Evolutionary conservation across 2,329 filamentous ascomycete genomes (phyloP).

Genomic region (Aspergillus aculeatus): DNA sequence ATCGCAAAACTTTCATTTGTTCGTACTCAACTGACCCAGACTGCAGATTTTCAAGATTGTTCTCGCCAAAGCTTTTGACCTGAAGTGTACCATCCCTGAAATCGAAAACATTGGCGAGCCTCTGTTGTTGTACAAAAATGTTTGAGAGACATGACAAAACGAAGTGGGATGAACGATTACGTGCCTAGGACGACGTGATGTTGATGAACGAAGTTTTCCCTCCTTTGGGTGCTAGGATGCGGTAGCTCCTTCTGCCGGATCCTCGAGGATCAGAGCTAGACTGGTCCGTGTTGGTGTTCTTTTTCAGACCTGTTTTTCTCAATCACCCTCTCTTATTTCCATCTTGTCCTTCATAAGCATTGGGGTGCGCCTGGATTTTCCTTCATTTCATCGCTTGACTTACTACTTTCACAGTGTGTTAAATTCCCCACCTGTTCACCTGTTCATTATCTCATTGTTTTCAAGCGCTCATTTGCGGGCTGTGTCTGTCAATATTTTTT

Average conservation of each 20-base stretch:
- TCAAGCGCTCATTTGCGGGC: conserved; percentile 7
- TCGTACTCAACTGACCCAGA: conserved; percentile 25
- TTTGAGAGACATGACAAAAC: conserved; percentile 20
- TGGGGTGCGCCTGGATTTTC: conserved; percentile 23
- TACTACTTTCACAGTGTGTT: conserved; percentile 13
- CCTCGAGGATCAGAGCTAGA: conserved; percentile 3
- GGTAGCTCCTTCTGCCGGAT: conserved; percentile 6
- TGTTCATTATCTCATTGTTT: conserved; percentile 12
- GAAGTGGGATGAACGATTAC: conserved; percentile 29
- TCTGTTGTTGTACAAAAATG: conserved; percentile 78
- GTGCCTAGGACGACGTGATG: conserved; percentile 39
- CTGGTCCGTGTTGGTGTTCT: conserved; percentile 4
- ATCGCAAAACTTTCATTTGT: conserved; percentile 12
- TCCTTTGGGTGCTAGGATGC: conserved; percentile 10
- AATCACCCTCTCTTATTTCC: conserved; percentile 4
- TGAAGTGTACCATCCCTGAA: conserved; percentile 98
- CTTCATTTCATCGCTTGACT: conserved; percentile 16
- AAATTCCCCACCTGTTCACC: conserved; percentile 16
- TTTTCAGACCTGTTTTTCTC: conserved; percentile 9
- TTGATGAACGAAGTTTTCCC: conserved; percentile 29
- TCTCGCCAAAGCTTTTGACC: conserved; percentile 94
- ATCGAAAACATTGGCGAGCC: conserved; percentile 98
- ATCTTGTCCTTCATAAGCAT: conserved; percentile 20
- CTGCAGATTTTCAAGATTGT: conserved; percentile 98
- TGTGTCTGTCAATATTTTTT: neutral